Evolutionary conservation across 2,329 filamentous ascomycete species (phyloP), one percentile per base, ranked within the genome.

Genomic region (Emergomyces africanus): DNA sequence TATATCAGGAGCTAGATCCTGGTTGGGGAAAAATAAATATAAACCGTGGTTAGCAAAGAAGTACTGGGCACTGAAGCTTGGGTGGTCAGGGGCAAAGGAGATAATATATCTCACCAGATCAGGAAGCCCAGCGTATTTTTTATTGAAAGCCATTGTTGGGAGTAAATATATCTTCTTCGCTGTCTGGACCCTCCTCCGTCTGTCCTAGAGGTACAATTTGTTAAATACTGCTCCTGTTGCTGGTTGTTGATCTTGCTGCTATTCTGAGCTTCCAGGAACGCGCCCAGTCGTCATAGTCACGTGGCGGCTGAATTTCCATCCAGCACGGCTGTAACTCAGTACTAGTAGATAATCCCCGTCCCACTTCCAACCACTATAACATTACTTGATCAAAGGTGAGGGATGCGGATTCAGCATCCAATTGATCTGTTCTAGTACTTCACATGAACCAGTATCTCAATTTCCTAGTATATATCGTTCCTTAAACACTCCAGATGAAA

Each of bases 1-100:
- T 68, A 96, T 89, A 70, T 97, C 94, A 65, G 91, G 91, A 33
- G 91, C 90, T 58, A 87, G 88, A 75, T 96, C 91, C 88, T 95
- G 65, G 57, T 35, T 65, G 20, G 59, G 57, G n/a, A n/a, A n/a
- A n/a, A n/a, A 33, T 20, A 14, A 54, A 23, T 50, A 41, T 23
- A 12, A 53, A 20, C 49, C 18, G 12, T 35, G n/a, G 39, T 46
- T 28, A 33, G 35, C 28, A 30, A n/a, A n/a, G 25, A 42, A 18
- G 54, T 41, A 37, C n/a, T n/a, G n/a, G 30, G 50, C 30, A 64
- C 70, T 63, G 66, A 44, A 39, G 37, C 56, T 61, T 57, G 56
- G 30, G 35, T n/a, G 58, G 61, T 42, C 15, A 28, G 46, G 23
- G 23, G 46, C 25, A 23, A 42, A n/a, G n/a, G n/a, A n/a, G n/a